A percentile compares a stretch with the other conserved stretches of the same genome.
These are phyloP conservation scores for Actinomucor elegans DNA, from an alignment of 371 early-diverging fungal genomes.

Conservation along the genomic window DNA sequence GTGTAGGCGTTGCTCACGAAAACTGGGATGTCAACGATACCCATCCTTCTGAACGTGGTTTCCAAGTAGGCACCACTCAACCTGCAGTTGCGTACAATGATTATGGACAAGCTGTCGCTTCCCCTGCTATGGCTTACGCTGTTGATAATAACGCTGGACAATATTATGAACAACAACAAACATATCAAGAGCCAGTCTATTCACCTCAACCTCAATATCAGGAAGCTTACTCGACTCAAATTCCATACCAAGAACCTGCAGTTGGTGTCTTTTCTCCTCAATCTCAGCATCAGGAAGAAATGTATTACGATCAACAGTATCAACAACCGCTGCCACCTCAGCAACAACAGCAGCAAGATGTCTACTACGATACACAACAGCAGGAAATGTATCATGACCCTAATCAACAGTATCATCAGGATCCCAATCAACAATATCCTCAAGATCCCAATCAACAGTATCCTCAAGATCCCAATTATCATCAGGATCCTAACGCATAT, in stretches of 20 bases:
- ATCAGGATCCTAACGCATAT: too few relatives aligned
- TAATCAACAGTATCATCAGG: slow-evolving; percentile 13
- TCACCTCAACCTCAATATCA: slow-evolving; percentile 6
- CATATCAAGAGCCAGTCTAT: slow-evolving; percentile 2
- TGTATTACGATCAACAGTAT: slow-evolving; percentile 7
- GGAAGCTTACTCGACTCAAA: slow-evolving; percentile 2
- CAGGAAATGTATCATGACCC: slow-evolving; percentile 9
- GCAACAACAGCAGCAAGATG: slow-evolving; percentile 4
- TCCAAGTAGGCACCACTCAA: slow-evolving; percentile 9
- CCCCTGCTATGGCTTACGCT: slow-evolving; percentile 18
- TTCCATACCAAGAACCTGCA: not conserved
- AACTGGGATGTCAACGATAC: not conserved
- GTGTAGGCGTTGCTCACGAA: not conserved
- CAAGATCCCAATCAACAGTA: slow-evolving; percentile 12
- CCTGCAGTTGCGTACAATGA: not conserved
- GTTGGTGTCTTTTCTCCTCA: slow-evolving; percentile 9
- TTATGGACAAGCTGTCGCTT: not conserved
- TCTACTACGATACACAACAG: not conserved
- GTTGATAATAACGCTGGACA: slow-evolving; percentile 8
- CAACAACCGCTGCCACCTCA: not conserved
- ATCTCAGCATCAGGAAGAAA: slow-evolving; percentile 8
- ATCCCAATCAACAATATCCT: slow-evolving; percentile 5
- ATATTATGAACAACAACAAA: slow-evolving; percentile 9
- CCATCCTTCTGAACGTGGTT: slow-evolving; percentile 10
- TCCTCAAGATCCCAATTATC: slow-evolving; percentile 9